A percentile compares a stretch with the other conserved stretches of the same genome.
These are phyloP conservation scores for Candida arabinofermentans DNA, from an alignment of 805 yeast species.

Conservation along the genomic window DNA sequence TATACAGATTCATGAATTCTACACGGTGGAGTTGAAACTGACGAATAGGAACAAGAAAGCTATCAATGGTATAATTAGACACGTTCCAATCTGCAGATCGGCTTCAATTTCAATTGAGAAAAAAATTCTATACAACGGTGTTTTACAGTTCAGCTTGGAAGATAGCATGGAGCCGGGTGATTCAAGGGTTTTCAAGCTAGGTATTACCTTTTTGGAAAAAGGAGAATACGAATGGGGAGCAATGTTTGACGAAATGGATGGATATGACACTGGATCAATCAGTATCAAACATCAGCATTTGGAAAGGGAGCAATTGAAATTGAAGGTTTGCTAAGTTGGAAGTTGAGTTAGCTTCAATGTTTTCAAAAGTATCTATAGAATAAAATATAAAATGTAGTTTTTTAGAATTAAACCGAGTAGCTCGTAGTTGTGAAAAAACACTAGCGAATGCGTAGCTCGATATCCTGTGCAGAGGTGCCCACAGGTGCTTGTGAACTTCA, in stretches of 20 bases:
- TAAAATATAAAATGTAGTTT: background rate
- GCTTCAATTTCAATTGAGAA: conserved; percentile 40
- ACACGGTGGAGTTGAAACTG: conserved; percentile 46
- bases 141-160: conserved; percentile 53
- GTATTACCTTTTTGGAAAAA: conserved; percentile 62
- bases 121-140: conserved; percentile 68
- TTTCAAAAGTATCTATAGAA: background rate
- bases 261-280: conserved; percentile 19
- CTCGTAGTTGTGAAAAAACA: no score
- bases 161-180: conserved; percentile 40
- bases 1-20: conserved; percentile 44
- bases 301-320: conserved; percentile 35
- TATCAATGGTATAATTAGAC: conserved; percentile 56
- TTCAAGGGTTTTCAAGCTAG: conserved; percentile 39
- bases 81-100: conserved; percentile 43
- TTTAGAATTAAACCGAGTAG: conserved; percentile 2
- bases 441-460: no score
- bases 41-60: conserved; percentile 41
- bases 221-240: conserved; percentile 86
- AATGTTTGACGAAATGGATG: conserved; percentile 44
- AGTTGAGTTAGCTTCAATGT: no score
- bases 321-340: conserved; percentile 21
- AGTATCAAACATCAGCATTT: conserved; percentile 31
- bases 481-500: no score
- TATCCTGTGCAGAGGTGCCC: no score